Evolutionary conservation across 2,329 filamentous ascomycete species (phyloP), one percentile per base, ranked within the genome.

Genomic region (Penicillium sp.): DNA sequence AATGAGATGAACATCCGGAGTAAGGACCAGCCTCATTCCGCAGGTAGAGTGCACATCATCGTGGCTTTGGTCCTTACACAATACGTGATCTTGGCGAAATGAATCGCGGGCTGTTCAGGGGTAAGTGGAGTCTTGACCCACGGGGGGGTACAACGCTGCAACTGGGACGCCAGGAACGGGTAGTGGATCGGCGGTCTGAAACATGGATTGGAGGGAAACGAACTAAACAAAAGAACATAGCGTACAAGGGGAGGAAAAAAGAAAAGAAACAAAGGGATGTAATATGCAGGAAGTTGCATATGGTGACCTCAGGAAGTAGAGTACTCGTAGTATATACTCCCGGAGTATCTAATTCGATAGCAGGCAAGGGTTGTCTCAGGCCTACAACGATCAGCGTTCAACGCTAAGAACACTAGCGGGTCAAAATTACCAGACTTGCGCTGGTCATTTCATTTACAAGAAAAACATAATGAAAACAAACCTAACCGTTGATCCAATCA

Each of bases 21-120:
- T 51, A 60, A 47, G 52, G 45, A 56, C 42, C 51, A 47, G 44
- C 43, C 52, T 42, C n/a, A 42, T 47, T 50, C 44, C 47, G 18
- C 51, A 53, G 34, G 43, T 43, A 43, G 50, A 54, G 58, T 52
- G 55, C 43, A 51, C 47, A 55, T 51, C 52, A 51, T 43, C 42
- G 46, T 49, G 32, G 39, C 39, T 45, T 50, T 24, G 32, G 8
- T 27, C 52, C 52, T 54, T 54, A 14, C 47, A 54, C 42, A 45
- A 34, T 54, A 50, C 34, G 39, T 49, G 49, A 36, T 50, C 47
- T 54, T 54, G 52, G 52, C 52, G 55, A 56, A 62, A 60, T 50
- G 48, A 53, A 56, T 57, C 52, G 51, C 60, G 60, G 60, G 56
- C 50, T 57, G 47, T 56, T 65, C 63, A 65, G 63, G 63, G 61